phyloP scores from a whole-genome alignment of 768 basidiomycete genomes.

The Termitomyces sp. region DNA sequence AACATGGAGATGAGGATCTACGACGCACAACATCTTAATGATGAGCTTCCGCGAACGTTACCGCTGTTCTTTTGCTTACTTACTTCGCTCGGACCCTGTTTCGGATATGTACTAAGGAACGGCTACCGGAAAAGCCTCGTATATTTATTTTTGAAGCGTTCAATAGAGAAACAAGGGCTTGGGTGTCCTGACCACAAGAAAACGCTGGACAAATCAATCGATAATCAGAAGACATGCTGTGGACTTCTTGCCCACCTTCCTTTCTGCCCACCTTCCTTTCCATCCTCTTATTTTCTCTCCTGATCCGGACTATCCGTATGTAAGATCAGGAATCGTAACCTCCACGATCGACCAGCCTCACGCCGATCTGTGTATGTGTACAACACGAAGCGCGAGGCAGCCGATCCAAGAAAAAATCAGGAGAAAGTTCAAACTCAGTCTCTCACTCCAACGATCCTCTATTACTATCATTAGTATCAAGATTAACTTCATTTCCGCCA shows the following conservation, averaged over 20 bases:
- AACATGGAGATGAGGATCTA: neutral
- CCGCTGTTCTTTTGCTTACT: neutral
- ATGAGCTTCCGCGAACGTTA: neutral
- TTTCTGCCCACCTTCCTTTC: neutral
- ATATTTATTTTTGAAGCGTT: neutral
- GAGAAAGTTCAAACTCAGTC: neutral
- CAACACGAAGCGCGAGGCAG: neutral
- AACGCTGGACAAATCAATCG: conserved; percentile 12
- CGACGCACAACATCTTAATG: neutral
- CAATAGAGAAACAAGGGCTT: neutral
- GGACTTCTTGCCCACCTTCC: no score
- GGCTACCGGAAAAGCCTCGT: neutral
- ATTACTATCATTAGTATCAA: neutral
- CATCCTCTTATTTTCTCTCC: neutral
- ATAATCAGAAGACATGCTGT: conserved; percentile 12
- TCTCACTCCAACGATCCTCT: neutral
- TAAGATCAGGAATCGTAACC: neutral
- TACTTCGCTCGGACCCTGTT: neutral
- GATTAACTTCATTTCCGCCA: conserved; percentile 7
- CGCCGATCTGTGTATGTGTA: neutral
- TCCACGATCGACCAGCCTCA: neutral
- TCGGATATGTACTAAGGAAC: neutral
- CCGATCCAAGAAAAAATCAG: neutral
- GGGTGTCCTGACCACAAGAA: neutral
- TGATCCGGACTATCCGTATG: neutral